Evolutionary conservation across 805 yeast genomes (phyloP), one percentile per base, ranked within the genome.

Genomic region (Suhomyces vadensis): DNA sequence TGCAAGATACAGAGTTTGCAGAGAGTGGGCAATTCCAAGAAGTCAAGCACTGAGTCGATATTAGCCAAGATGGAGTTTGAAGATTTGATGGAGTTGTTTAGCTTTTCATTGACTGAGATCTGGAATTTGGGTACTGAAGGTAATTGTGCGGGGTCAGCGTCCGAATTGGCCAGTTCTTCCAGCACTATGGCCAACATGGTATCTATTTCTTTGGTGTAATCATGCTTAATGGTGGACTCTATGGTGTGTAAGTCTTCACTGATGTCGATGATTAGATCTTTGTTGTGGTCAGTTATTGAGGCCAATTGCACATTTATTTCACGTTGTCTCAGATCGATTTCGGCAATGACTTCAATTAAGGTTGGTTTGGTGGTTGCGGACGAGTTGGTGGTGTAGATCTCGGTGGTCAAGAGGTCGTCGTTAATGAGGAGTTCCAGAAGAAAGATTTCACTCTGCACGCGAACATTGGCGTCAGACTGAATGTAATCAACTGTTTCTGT

Each of bases 1-100:
- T 85, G 84, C 38, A 80, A 74, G 8, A 91, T 87, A 63, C 97
- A 88, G n/a, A 91, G 81, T 38, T 82, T 76, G 25, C 92, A 82
- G 38, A 92, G 62, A 1, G 95, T 76, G 1, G 99, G 97, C 25
- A 94, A 67, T 57, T 88, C 96, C 52, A 92, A 69, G 7, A 91
- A 75, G 54, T 87, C 96, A 48, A 85, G 76, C 8, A 91, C 73
- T 31, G 82, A 78, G 49, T 84, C 90, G 56, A 89, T 76, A 52
- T 85, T 83, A 38, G 75, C 74, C 33, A 82, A 65, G 22, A 83
- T 74, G 3, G 65, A 54, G 47, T 57, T 63, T 42, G 60, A 60
- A 8, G 49, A 48, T 11, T 56, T 45, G 17, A 64, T 54, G 11
- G 64, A 48, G 6, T 44, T 41, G 6, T 48, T 43, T 14, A 60